Conservation (phyloP, 768 basidiomycete genomes). For the Lentinus tigrinus region DNA sequence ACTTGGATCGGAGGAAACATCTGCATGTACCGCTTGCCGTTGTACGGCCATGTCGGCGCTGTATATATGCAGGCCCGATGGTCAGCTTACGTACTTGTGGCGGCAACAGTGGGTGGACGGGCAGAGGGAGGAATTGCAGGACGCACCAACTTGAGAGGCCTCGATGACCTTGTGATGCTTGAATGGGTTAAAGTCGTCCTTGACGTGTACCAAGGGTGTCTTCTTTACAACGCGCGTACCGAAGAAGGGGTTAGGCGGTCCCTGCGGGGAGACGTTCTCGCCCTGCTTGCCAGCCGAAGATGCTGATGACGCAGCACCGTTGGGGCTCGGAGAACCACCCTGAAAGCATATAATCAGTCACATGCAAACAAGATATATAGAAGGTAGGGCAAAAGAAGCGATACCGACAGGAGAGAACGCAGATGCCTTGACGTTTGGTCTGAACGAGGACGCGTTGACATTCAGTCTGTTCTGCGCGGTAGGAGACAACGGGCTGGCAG, state of each 20-base stretch:
- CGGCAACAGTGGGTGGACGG: background rate
- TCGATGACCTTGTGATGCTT: slow-evolving; percentile 81
- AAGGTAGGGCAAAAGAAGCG: background rate
- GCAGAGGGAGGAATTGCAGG: background rate
- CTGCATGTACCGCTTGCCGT: slow-evolving; percentile 79
- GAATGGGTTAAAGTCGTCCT: slow-evolving; percentile 98
- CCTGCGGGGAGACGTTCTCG: slow-evolving; percentile 37
- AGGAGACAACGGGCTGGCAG: slow-evolving; percentile 48
- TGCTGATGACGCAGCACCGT: slow-evolving; percentile 39
- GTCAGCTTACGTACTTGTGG: background rate
- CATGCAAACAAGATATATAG: slow-evolving; percentile 29
- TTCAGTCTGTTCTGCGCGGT: slow-evolving; percentile 69
- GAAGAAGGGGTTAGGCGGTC: slow-evolving; percentile 86
- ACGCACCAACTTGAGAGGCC: slow-evolving; percentile 72
- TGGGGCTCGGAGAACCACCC: slow-evolving; percentile 28
- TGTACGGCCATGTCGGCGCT: slow-evolving; percentile 87
- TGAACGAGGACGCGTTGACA: slow-evolving; percentile 88
- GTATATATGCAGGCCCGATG: slow-evolving; percentile 1
- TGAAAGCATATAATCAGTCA: slow-evolving; percentile 21
- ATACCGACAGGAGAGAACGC: slow-evolving; percentile 59
- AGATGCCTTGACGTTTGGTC: slow-evolving; percentile 71
- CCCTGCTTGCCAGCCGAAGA: slow-evolving; percentile 55
- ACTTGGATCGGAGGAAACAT: slow-evolving; percentile 69
- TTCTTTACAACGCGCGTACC: slow-evolving; percentile 78
- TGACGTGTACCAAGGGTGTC: slow-evolving; percentile 71